These are phyloP conservation scores for Massarina eburnea DNA, from an alignment of 2,329 filamentous ascomycete genomes.

Conservation along the genomic window DNA sequence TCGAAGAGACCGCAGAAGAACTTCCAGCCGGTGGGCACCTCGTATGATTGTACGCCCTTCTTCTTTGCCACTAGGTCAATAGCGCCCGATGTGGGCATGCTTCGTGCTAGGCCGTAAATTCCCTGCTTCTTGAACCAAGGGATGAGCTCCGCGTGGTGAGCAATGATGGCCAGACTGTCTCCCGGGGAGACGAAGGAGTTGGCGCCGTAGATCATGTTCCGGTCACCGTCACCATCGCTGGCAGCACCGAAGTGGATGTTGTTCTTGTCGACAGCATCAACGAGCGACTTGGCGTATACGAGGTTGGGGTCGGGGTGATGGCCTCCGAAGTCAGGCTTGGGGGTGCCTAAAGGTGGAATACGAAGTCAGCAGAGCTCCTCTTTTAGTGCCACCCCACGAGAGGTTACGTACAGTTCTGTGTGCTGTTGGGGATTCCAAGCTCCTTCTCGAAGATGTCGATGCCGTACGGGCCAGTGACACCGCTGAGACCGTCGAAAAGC, in stretches of 20 bases:
- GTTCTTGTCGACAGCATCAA: conserved; percentile 89
- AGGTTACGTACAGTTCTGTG: conserved; percentile 72
- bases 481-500: conserved; percentile 90
- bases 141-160: conserved; percentile 93
- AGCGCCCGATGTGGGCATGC: conserved; percentile 95
- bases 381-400: neutral
- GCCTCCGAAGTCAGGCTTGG: conserved; percentile 92
- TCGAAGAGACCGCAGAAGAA: conserved; percentile 97
- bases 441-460: conserved; percentile 93
- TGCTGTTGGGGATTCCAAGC: conserved; percentile 78
- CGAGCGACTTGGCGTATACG: conserved; percentile 91
- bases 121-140: conserved; percentile 98
- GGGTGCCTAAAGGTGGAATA: conserved; percentile 47
- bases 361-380: neutral
- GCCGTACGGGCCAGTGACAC: conserved; percentile 94
- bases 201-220: conserved; percentile 99
- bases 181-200: conserved; percentile 95
- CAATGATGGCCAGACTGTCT: conserved; percentile 96
- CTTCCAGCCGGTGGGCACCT: conserved; percentile 98
- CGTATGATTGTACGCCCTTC: conserved; percentile 87
- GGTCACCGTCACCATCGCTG: conserved; percentile 94
- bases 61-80: conserved; percentile 96
- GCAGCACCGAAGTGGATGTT: conserved; percentile 94
- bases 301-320: conserved; percentile 98
- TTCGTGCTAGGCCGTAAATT: conserved; percentile 90